Percentiles rank a stretch among this genome's conserved stretches.
Evolutionary conservation across 768 basidiomycete genomes (phyloP).

Genomic region (Trametes gibbosa): DNA sequence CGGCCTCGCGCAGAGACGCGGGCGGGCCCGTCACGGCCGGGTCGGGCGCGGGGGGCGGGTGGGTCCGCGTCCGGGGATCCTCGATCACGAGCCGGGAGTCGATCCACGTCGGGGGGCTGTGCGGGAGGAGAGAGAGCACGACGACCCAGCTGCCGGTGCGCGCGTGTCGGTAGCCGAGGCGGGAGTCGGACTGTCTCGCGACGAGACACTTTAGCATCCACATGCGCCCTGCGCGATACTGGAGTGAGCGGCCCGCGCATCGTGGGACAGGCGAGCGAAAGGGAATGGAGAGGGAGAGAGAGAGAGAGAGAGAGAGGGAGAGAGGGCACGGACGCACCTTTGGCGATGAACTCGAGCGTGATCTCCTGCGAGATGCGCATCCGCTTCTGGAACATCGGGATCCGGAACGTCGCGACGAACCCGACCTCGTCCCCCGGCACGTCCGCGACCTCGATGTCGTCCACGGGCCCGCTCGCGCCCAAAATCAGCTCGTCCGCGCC

Average conservation of each 20-base stretch:
- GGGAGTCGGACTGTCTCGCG: conserved; percentile 1
- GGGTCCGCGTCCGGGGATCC: conserved; percentile 25
- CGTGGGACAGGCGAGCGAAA: no score
- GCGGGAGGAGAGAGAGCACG: conserved; percentile 48
- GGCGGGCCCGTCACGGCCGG: background rate
- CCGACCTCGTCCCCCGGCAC: conserved; percentile 46
- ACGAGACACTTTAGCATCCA: conserved; percentile 50
- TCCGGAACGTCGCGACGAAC: conserved; percentile 51
- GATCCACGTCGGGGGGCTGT: conserved; percentile 57
- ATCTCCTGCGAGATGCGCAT: conserved; percentile 61
- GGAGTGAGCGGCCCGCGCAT: no score
- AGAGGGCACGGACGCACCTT: no score
- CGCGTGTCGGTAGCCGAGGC: background rate
- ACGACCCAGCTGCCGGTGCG: conserved; percentile 38
- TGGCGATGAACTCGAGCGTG: conserved; percentile 48
- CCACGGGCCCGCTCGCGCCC: conserved; percentile 31
- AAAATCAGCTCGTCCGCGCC: conserved; percentile 50
- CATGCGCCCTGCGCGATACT: conserved; percentile 46
- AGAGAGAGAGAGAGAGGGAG: no score
- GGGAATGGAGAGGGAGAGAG: no score
- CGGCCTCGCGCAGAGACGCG: conserved; percentile 2
- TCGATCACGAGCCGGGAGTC: conserved; percentile 50
- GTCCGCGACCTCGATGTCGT: conserved; percentile 56
- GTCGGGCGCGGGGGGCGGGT: conserved; percentile 5
- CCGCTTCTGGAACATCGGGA: conserved; percentile 65